These are phyloP conservation scores for Hypoxylon subgilvum DNA, from an alignment of 495 filamentous ascomycete species.

Conservation along the genomic window DNA sequence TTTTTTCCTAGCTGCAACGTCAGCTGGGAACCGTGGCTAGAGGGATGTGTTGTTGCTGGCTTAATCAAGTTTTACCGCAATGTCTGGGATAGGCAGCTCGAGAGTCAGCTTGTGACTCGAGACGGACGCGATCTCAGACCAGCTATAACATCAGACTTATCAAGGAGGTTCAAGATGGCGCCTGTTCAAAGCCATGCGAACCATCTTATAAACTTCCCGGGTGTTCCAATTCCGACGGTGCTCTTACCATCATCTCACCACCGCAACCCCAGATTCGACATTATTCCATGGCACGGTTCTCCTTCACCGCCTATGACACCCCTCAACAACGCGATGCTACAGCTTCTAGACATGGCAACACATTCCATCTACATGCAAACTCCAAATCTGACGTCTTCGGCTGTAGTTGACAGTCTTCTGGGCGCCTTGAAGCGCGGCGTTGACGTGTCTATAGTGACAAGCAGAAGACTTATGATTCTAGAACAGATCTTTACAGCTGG, in stretches of 20 bases:
- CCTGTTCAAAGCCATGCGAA: constrained; percentile 19
- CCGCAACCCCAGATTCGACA: constrained; percentile 60
- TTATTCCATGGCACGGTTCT: constrained; percentile 52
- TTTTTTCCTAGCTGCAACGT: constrained; percentile 75
- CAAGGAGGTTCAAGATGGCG: constrained; percentile 14
- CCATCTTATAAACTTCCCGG: constrained; percentile 5
- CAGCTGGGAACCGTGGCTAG: constrained; percentile 78
- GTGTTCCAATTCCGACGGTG: constrained; percentile 50
- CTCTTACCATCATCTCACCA: constrained; percentile 75
- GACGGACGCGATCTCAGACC: neutral
- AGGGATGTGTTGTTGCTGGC: constrained; percentile 65
- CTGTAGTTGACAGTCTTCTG: constrained; percentile 62
- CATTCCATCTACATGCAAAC: constrained; percentile 68
- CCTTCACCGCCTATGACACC: constrained; percentile 65
- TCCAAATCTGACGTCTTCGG: constrained; percentile 69
- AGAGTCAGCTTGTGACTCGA: constrained; percentile 20
- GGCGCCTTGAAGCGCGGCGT: constrained; percentile 64
- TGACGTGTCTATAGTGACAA: constrained; percentile 67
- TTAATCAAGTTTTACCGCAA: constrained; percentile 64
- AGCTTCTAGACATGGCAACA: constrained; percentile 58
- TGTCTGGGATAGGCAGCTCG: constrained; percentile 57
- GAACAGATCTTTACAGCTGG: constrained; percentile 76
- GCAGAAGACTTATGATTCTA: constrained; percentile 69
- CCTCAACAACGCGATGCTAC: constrained; percentile 67
- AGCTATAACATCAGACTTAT: neutral